phyloP scores from a whole-genome alignment of 176 grass and related monocot genomes.

The Oropetium thomaeum region DNA sequence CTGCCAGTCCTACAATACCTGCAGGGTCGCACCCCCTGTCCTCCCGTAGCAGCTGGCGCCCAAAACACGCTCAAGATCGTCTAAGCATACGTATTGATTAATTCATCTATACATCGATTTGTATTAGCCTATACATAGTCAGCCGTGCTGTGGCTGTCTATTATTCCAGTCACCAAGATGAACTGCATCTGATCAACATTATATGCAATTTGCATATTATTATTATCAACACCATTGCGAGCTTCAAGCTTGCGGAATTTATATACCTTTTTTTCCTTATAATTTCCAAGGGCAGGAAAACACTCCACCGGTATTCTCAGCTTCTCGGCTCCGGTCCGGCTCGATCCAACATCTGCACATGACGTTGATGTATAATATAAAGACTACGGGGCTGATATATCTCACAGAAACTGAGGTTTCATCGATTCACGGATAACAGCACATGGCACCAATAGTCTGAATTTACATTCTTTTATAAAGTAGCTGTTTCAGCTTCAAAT shows the following conservation, averaged over 20 bases:
- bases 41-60: conserved; percentile 24
- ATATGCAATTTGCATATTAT: background rate
- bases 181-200: background rate
- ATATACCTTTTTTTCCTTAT: background rate
- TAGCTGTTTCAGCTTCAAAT: background rate
- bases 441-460: background rate
- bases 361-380: background rate
- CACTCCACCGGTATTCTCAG: background rate
- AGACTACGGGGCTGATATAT: background rate
- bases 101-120: background rate
- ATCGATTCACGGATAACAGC: background rate
- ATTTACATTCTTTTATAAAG: background rate
- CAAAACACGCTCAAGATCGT: background rate
- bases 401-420: background rate
- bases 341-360: background rate
- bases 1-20: conserved; percentile 79
- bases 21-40: conserved; percentile 51
- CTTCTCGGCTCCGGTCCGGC: background rate
- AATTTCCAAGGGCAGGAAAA: background rate
- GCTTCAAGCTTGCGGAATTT: background rate
- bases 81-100: background rate
- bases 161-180: background rate
- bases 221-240: background rate
- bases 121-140: no score
- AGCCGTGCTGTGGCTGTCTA: no score